These are phyloP conservation scores for Gelatoporia subvermispora DNA, from an alignment of 768 basidiomycete genomes.

Conservation along the genomic window DNA sequence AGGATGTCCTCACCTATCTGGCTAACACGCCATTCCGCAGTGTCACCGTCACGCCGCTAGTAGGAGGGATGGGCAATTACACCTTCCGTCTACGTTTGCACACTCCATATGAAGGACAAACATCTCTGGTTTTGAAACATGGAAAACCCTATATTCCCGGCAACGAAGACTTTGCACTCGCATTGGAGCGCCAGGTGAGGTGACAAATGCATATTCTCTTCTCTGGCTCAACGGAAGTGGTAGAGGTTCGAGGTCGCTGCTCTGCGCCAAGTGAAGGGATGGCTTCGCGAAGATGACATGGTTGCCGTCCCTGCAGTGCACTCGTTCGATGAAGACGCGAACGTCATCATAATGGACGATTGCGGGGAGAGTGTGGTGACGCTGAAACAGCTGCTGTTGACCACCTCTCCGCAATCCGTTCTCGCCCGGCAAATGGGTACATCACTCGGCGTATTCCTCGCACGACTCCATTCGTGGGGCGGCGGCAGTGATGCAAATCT, in stretches of 20 bases:
- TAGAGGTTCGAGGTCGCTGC: slow-evolving; percentile 46
- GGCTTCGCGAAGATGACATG: slow-evolving; percentile 32
- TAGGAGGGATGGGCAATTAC: slow-evolving; percentile 54
- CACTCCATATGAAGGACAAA: slow-evolving; percentile 33
- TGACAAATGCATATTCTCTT: not conserved
- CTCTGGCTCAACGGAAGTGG: not conserved
- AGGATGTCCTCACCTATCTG: slow-evolving; percentile 40
- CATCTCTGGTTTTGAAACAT: slow-evolving; percentile 58
- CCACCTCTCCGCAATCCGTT: slow-evolving; percentile 21
- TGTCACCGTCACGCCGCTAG: slow-evolving; percentile 33
- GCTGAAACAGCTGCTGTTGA: slow-evolving; percentile 38
- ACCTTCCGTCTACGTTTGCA: slow-evolving; percentile 48
- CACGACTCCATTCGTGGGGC: slow-evolving; percentile 45
- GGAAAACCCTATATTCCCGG: slow-evolving; percentile 31
- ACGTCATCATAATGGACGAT: slow-evolving; percentile 62
- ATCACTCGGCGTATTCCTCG: slow-evolving; percentile 53
- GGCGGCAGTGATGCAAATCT: slow-evolving; percentile 24
- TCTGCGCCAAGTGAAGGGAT: slow-evolving; percentile 36
- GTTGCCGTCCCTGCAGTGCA: slow-evolving; percentile 47
- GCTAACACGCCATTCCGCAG: slow-evolving; percentile 43
- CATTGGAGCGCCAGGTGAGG: slow-evolving; percentile 50
- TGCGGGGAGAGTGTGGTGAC: slow-evolving; percentile 36
- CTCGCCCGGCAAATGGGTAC: slow-evolving; percentile 42
- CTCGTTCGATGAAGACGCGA: slow-evolving; percentile 42
- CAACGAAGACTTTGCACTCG: slow-evolving; percentile 24